Base-by-base conservation (phyloP, 345 rosid genomes). In the Murraya paniculata region DNA sequence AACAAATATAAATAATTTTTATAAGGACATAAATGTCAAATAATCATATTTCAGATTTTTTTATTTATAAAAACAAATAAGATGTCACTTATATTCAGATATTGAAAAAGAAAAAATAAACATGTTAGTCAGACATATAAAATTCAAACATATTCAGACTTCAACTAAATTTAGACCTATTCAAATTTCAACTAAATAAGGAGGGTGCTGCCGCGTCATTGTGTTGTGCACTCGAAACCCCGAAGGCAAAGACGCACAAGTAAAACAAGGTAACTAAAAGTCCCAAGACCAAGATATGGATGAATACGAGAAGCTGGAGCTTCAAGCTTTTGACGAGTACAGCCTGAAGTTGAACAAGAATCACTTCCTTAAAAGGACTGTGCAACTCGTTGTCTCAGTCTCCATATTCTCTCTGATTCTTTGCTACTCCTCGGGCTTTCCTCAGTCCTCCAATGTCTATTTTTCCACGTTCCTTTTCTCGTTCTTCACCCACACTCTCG, bases 401-500 rank as follows among this genome's bases (percentile, higher is more conserved):
- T 81, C 85, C 38, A 25, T 85, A 7, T 68, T 86, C 4, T 82
- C 87, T 22, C 39, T 83, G 35, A 50, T 83, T 36, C 81, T 87
- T 56, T 84, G 83, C 61, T 72, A 82, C 81, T 87, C 84, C 64
- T 66, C 81, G 6, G 81, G 82, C 39, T 79, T 78, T 53, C 85
- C 87, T 6, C 72, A 81, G 60, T 80, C 86, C 24, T 81, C 81
- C 80, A 77, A 71, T 57, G 60, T 84, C 61, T 79, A 76, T 71
- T 80, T 86, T 81, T 85, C 87, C 55, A 80, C 88, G 1, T 56
- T 78, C 27, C 70, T 83, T 9, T 86, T 84, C 81, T 82, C 88
- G 7, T 72, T 74, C 70, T 59, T 90, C 24, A 76, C 84, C 5
- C 87, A 39, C 58, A 41, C 78, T 19, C 76, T 89, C 1, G 90